Evolutionary conservation across 768 basidiomycete species (phyloP), one percentile per base, ranked within the genome.

Genomic region (Mycena albidolilacea): DNA sequence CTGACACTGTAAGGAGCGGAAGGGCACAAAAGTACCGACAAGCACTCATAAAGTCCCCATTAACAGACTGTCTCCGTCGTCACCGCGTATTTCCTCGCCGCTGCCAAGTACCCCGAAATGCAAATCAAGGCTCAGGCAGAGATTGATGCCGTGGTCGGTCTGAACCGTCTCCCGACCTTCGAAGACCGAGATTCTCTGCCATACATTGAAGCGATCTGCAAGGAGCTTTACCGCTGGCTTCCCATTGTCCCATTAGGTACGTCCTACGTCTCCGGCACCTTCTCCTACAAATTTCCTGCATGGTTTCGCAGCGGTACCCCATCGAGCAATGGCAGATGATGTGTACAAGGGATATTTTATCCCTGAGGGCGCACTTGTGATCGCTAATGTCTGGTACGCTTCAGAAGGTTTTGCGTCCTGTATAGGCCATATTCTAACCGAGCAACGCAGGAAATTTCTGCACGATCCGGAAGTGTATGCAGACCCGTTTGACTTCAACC

Each of bases 71-170:
- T 84, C 19, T 82, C 85, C 9, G 78, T 82, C 12, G 75, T 85
- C 15, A 78, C 81, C 52, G 81, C 84, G 0, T 83, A 87, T 67
- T 82, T 87, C 75, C 80, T 87, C 30, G 84, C 84, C 11, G 83
- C 85, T 77, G 72, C 80, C 0, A 78, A 84, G 12, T 78, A 85
- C 71, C 87, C 86, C 0, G 83, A 85, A 1, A 81, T 82, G 0
- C 81, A 81, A 69, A 75, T 67, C 46, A 84, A 81, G 65, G 87
- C 85, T 10, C 86, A 87, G 62, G 78, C 78, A n/a, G 87, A 88
- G 70, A 77, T 87, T 2, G 86, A 87, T 65, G 62, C 76, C 1
- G 84, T 87, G 5, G 75, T 86, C 12, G 87, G 87, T n/a, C 71
- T 61, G 10, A 80, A 83, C 62, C 79, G 87, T 0, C 81, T 87